A percentile compares a stretch with the other conserved stretches of the same genome.
These are phyloP conservation scores for Acanthochlamys bracteata DNA, from an alignment of 106 monocot species.

Conservation along the genomic window DNA sequence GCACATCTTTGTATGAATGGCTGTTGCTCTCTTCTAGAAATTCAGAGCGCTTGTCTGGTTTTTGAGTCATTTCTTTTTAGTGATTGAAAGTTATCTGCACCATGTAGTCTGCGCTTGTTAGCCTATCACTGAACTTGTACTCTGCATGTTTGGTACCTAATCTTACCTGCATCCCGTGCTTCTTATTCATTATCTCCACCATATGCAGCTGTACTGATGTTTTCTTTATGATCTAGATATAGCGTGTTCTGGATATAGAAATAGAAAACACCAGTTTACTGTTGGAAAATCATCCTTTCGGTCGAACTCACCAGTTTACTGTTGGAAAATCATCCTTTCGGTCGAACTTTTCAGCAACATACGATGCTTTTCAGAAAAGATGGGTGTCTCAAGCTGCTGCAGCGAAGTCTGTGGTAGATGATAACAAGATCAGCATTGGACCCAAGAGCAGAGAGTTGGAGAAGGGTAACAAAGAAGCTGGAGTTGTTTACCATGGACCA, in stretches of 20 bases:
- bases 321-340: neutral
- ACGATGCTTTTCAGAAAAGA: conserved; percentile 24
- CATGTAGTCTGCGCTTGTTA: too few relatives aligned
- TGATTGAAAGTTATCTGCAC: too few relatives aligned
- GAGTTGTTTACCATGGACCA: conserved; percentile 62
- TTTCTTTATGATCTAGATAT: conserved; percentile 6
- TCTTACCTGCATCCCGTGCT: too few relatives aligned
- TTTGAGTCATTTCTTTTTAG: too few relatives aligned
- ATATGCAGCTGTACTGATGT: too few relatives aligned
- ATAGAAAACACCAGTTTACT: conserved; percentile 13
- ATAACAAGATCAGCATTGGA: conserved; percentile 77
- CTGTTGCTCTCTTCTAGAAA: too few relatives aligned
- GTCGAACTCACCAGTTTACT: neutral
- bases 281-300: neutral
- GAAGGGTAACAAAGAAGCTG: conserved; percentile 35
- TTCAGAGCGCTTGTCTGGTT: too few relatives aligned
- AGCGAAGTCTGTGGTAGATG: conserved; percentile 14
- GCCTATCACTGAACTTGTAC: too few relatives aligned
- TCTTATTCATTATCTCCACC: too few relatives aligned
- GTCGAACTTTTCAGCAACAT: too few relatives aligned
- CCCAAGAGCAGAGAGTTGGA: conserved; percentile 34
- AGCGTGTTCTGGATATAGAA: conserved; percentile 15
- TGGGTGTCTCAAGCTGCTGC: conserved; percentile 42
- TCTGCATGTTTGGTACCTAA: too few relatives aligned
- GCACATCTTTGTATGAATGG: too few relatives aligned